Conservation (phyloP, 805 yeast genomes). For the Middelhovenomyces tepae region DNA sequence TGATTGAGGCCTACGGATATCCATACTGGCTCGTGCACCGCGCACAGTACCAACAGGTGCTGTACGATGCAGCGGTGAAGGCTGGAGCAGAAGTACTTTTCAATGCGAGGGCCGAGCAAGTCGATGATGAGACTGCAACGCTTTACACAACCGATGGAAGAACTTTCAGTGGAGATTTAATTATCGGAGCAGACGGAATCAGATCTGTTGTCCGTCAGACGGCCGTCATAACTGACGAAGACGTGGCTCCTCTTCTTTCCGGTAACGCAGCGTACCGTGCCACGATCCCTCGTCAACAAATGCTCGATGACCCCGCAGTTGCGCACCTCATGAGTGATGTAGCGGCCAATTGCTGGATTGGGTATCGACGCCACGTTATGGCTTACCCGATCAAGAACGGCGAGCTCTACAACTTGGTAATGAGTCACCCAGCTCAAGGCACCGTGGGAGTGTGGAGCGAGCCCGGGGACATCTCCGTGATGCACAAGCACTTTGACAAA, state of each 20-base stretch:
- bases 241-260: slow-evolving; percentile 3
- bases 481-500: slow-evolving; percentile 7
- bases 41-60: slow-evolving; percentile 24
- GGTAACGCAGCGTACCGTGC: slow-evolving; percentile 9
- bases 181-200: slow-evolving; percentile 26
- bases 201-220: slow-evolving; percentile 22
- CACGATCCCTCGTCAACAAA: slow-evolving; percentile 7
- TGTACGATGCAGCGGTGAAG: slow-evolving; percentile 20
- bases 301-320: slow-evolving; percentile 8
- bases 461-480: slow-evolving; percentile 8
- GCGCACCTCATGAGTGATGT: no score
- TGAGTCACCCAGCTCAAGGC: slow-evolving; percentile 9
- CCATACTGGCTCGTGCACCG: slow-evolving; percentile 25
- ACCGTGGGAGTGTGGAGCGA: slow-evolving; percentile 9
- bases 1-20: slow-evolving; percentile 15
- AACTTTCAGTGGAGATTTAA: slow-evolving; percentile 19
- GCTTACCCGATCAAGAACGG: slow-evolving; percentile 10
- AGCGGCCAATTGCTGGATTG: no score
- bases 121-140: slow-evolving; percentile 18
- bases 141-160: slow-evolving; percentile 18
- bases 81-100: slow-evolving; percentile 18
- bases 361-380: no score
- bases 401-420: slow-evolving; percentile 9
- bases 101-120: slow-evolving; percentile 14
- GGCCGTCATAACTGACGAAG: slow-evolving; percentile 15